phyloP scores from a whole-genome alignment of 805 yeast genomes.

The Ogataea philodendri region DNA sequence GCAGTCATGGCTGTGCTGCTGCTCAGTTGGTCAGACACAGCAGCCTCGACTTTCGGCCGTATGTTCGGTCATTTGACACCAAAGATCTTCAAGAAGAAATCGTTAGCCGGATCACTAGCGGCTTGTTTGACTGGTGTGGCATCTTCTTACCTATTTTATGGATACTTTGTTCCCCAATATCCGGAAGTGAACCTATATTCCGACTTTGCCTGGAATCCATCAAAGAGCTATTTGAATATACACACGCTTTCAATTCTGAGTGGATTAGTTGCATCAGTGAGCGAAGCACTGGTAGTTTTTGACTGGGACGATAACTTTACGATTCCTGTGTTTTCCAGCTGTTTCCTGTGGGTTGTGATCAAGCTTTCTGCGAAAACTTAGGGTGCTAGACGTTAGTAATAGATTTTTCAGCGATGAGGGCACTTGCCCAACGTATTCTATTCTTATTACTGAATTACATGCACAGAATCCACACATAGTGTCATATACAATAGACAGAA shows the following conservation, averaged over 20 bases:
- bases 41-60: constrained; percentile 93
- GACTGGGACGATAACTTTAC: constrained; percentile 91
- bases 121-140: constrained; percentile 73
- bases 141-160: constrained; percentile 69
- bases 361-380: constrained; percentile 14
- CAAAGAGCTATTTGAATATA: constrained; percentile 55
- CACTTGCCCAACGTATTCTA: constrained; percentile 10
- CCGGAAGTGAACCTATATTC: constrained; percentile 48
- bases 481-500: constrained; percentile 7
- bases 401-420: constrained; percentile 10
- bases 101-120: constrained; percentile 87
- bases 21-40: constrained; percentile 96
- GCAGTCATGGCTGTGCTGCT: constrained; percentile 71
- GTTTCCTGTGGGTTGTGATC: constrained; percentile 43
- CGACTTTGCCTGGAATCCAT: constrained; percentile 64
- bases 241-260: constrained; percentile 53
- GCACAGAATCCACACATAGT: constrained; percentile 6
- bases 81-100: constrained; percentile 67
- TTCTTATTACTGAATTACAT: constrained; percentile 8
- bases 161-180: constrained; percentile 64
- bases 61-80: constrained; percentile 83
- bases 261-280: constrained; percentile 80
- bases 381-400: background rate
- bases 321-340: constrained; percentile 83
- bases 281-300: constrained; percentile 78